These are phyloP conservation scores for Pichia exigua DNA, from an alignment of 805 yeast species.

Conservation along the genomic window DNA sequence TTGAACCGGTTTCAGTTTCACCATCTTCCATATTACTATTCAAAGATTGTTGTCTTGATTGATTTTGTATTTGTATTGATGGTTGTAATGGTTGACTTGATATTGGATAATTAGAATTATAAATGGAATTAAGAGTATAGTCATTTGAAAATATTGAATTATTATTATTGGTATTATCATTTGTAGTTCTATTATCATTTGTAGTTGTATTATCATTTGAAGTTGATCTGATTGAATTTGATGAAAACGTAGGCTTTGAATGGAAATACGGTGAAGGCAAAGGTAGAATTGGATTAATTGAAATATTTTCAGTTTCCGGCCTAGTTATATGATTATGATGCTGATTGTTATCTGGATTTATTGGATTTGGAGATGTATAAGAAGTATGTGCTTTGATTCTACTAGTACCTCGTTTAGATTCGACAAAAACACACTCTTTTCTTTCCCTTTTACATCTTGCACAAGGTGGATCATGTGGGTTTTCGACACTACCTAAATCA, in stretches of 20 bases:
- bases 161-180: not conserved
- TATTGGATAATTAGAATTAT: not conserved
- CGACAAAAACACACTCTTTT: conserved; percentile 62
- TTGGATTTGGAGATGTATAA: not conserved
- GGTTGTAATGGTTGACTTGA: not conserved
- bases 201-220: not conserved
- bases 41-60: not conserved
- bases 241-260: not conserved
- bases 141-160: not conserved
- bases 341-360: not conserved
- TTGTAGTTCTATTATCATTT: no score
- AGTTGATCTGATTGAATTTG: not conserved
- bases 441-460: conserved; percentile 78
- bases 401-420: conserved; percentile 45
- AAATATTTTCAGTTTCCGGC: not conserved
- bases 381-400: conserved; percentile 13
- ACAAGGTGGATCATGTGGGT: conserved; percentile 77
- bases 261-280: conserved; percentile 7
- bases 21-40: not conserved
- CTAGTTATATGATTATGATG: not conserved
- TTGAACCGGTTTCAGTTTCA: not conserved
- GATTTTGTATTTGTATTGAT: no score
- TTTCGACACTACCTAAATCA: conserved; percentile 69
- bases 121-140: not conserved
- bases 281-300: conserved; percentile 7